Evolutionary conservation across 371 early-diverging fungal genomes (phyloP).

Genomic region (Catenaria anguillulae): DNA sequence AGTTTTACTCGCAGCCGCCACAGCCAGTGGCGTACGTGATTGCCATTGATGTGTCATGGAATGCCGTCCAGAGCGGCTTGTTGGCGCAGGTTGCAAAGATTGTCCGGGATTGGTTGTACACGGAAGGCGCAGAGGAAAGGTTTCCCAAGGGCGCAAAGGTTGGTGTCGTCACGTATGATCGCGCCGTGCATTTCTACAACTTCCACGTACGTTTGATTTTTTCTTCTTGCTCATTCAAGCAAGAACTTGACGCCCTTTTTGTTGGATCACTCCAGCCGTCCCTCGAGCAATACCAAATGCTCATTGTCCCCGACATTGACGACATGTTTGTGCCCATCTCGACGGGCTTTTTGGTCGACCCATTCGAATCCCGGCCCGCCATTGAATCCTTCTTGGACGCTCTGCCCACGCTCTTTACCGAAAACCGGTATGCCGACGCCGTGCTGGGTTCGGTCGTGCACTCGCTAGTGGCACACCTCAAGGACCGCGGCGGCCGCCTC

Average conservation of each 20-base stretch:
- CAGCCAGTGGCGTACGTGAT: conserved; percentile 58
- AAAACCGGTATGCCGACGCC: conserved; percentile 49
- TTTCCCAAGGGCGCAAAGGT: conserved; percentile 45
- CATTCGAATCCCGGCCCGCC: conserved; percentile 43
- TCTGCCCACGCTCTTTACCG: conserved; percentile 65
- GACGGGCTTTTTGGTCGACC: conserved; percentile 74
- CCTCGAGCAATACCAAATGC: conserved; percentile 77
- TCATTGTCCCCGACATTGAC: conserved; percentile 81
- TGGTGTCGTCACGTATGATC: conserved; percentile 82
- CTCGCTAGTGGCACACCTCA: conserved; percentile 57
- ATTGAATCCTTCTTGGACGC: conserved; percentile 67
- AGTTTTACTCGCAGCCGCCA: conserved; percentile 40
- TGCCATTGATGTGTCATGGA: conserved; percentile 85
- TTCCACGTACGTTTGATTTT: conserved; percentile 38
- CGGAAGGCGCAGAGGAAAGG: conserved; percentile 23
- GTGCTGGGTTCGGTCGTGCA: conserved; percentile 74
- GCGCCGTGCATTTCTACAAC: conserved; percentile 88
- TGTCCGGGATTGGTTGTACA: conserved; percentile 50
- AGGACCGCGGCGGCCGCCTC: conserved; percentile 68
- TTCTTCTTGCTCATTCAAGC: neutral
- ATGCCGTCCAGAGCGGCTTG: conserved; percentile 68
- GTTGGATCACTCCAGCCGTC: conserved; percentile 34
- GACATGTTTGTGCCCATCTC: conserved; percentile 86
- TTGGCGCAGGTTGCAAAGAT: conserved; percentile 42
- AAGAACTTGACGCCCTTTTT: neutral